phyloP scores from a whole-genome alignment of 805 yeast species.

The Candida stauntonica region DNA sequence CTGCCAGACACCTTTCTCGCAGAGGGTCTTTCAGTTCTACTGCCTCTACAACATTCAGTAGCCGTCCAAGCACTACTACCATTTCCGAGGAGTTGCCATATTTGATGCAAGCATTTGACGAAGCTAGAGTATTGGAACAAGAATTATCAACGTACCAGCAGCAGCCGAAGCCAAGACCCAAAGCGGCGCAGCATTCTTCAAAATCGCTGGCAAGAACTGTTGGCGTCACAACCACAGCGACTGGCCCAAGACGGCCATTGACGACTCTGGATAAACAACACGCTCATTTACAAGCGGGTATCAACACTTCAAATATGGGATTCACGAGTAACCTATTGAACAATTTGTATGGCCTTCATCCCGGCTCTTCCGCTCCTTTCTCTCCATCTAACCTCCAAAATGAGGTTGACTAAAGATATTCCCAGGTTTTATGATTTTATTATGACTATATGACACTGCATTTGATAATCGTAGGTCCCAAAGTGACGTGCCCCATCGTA shows the following conservation, averaged over 20 bases:
- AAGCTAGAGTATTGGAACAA: constrained; percentile 53
- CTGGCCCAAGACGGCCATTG: constrained; percentile 6
- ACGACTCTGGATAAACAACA: constrained; percentile 4
- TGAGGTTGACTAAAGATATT: constrained; percentile 13
- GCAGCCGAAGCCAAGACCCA: neutral
- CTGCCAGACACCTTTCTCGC: constrained; percentile 12
- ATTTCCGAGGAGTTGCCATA: constrained; percentile 62
- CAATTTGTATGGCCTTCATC: constrained; percentile 25
- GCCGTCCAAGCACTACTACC: constrained; percentile 43
- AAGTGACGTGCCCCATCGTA: too few relatives aligned
- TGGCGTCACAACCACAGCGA: neutral
- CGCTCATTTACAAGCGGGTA: constrained; percentile 13
- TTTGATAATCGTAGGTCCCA: too few relatives aligned
- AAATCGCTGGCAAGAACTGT: constrained; percentile 3
- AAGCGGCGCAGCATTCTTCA: neutral
- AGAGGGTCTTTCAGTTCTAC: constrained; percentile 22
- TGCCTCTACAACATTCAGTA: constrained; percentile 24
- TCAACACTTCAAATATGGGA: constrained; percentile 19
- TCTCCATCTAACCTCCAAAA: constrained; percentile 17
- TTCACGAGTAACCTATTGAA: constrained; percentile 22
- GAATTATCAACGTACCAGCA: constrained; percentile 33
- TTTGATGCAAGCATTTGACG: constrained; percentile 61
- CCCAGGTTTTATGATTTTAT: neutral
- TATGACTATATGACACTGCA: neutral
- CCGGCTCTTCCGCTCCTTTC: constrained; percentile 23